These are phyloP conservation scores for Paracoccidioides lutzii DNA, from an alignment of 2,329 filamentous ascomycete species.

Conservation along the genomic window DNA sequence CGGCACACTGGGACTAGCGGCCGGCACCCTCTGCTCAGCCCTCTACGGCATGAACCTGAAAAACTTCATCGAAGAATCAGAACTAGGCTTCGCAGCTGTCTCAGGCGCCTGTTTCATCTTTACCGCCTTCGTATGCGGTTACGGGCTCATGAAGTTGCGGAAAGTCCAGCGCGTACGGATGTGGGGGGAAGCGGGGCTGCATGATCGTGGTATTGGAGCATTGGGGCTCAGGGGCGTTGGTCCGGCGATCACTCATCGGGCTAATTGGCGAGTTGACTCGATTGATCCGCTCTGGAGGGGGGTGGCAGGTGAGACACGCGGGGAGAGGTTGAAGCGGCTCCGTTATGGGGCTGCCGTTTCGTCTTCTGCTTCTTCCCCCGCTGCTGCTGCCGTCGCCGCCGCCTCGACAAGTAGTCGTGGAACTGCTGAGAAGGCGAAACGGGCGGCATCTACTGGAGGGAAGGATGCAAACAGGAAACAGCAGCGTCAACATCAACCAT, in stretches of 20 bases:
- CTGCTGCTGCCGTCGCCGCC: background rate
- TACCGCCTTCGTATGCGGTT: conserved; percentile 65
- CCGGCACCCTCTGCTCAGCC: conserved; percentile 90
- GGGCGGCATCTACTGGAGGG: background rate
- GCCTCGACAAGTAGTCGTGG: background rate
- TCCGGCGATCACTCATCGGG: conserved; percentile 13
- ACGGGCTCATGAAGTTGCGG: conserved; percentile 70
- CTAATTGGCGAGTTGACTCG: conserved; percentile 33
- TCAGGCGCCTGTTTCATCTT: conserved; percentile 57
- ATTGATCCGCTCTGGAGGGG: conserved; percentile 30
- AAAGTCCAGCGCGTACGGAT: conserved; percentile 82
- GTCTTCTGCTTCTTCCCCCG: background rate
- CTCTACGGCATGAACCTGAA: conserved; percentile 99
- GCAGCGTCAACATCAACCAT: background rate
- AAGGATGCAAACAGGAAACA: background rate
- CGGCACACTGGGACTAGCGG: conserved; percentile 83
- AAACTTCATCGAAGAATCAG: conserved; percentile 93
- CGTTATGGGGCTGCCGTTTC: conserved; percentile 12
- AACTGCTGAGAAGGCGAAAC: background rate
- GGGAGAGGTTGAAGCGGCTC: conserved; percentile 26
- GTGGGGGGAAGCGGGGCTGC: conserved; percentile 49
- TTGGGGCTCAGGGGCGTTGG: conserved; percentile 10
- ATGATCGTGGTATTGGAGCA: conserved; percentile 6
- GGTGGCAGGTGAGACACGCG: conserved; percentile 27
- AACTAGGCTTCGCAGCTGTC: conserved; percentile 70